phyloP scores from a whole-genome alignment of 805 yeast species.

The Candida ascalaphidarum region DNA sequence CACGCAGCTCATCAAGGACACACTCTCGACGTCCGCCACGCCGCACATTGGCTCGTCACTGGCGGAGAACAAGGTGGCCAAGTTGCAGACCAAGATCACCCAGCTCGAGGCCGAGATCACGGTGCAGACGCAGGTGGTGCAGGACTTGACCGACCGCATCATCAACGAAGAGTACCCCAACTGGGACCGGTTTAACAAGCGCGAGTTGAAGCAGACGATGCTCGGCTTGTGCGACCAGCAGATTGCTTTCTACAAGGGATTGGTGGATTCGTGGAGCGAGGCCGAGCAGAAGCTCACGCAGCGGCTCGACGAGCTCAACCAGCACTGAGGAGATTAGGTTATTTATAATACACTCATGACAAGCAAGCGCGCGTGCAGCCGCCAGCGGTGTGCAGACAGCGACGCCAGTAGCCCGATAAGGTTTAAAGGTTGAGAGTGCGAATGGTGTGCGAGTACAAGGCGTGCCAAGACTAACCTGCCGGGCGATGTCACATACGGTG shows the following conservation, averaged over 20 bases:
- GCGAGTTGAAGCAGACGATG: conserved; percentile 67
- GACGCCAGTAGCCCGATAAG: no score
- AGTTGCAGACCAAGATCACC: conserved; percentile 32
- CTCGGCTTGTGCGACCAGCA: conserved; percentile 69
- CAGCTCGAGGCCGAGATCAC: conserved; percentile 38
- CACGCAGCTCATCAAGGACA: conserved; percentile 39
- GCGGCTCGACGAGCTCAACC: conserved; percentile 9
- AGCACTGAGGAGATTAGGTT: no score
- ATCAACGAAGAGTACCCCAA: conserved; percentile 45
- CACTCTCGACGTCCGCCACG: conserved; percentile 41
- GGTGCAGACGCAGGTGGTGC: conserved; percentile 35
- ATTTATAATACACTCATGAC: no score
- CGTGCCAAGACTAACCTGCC: no score
- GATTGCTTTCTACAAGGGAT: conserved; percentile 59
- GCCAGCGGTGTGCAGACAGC: no score
- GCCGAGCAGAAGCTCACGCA: conserved; percentile 27
- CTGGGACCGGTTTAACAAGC: conserved; percentile 74
- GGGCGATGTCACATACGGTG: no score
- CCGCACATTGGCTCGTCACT: conserved; percentile 31
- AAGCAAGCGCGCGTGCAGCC: no score
- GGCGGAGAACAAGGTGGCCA: conserved; percentile 34
- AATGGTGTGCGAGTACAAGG: no score
- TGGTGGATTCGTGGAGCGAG: conserved; percentile 64
- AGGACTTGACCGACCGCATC: conserved; percentile 37
- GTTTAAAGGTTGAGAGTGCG: no score